Evolutionary conservation across 2,329 filamentous ascomycete species (phyloP).

Genomic region (Fonsecaea pugnacius): DNA sequence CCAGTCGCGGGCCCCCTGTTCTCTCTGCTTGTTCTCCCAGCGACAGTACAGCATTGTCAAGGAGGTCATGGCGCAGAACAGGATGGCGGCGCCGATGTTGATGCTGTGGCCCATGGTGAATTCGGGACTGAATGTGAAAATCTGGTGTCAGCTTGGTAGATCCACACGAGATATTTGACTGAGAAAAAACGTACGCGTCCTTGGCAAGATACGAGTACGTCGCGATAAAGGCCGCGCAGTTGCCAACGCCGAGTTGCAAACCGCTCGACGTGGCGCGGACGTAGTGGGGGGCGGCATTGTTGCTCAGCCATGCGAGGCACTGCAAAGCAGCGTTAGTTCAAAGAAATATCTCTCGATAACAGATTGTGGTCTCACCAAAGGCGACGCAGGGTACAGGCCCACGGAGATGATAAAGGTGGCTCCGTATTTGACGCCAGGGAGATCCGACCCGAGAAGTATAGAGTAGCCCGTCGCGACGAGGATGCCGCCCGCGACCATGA

Average conservation of each 20-base stretch:
- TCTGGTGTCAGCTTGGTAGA: neutral
- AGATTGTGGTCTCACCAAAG: constrained; percentile 11
- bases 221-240: constrained; percentile 69
- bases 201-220: constrained; percentile 46
- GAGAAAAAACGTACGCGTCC: constrained; percentile 45
- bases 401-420: constrained; percentile 45
- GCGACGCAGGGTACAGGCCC: constrained; percentile 38
- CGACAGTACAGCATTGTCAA: constrained; percentile 45
- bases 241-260: constrained; percentile 68
- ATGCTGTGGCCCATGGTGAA: constrained; percentile 50
- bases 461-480: constrained; percentile 45
- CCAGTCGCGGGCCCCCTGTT: constrained; percentile 46
- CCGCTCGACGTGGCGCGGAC: constrained; percentile 45
- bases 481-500: constrained; percentile 42
- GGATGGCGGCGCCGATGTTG: constrained; percentile 47
- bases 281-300: constrained; percentile 36
- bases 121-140: constrained; percentile 40
- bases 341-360: constrained; percentile 57
- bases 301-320: constrained; percentile 67
- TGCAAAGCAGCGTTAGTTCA: constrained; percentile 41
- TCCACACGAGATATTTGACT: neutral
- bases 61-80: constrained; percentile 42
- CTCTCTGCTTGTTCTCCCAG: constrained; percentile 50
- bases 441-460: constrained; percentile 43
- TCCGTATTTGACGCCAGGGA: constrained; percentile 43